Conservation (phyloP, 2,329 filamentous ascomycete species). For the Drechslerella coelobrocha region DNA sequence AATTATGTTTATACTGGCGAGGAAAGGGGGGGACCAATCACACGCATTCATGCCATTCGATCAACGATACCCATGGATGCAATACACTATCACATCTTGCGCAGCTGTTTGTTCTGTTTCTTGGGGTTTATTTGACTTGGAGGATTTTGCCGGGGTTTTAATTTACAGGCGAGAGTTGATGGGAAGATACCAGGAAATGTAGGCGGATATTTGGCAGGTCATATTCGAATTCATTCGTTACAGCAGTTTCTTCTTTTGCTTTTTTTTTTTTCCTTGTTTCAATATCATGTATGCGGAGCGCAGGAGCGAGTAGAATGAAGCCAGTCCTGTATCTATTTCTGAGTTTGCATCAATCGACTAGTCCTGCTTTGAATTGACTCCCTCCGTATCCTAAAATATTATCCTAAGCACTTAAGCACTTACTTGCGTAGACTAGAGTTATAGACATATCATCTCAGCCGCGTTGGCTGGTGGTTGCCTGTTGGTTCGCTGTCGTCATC, state of each 20-base stretch:
- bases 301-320: neutral
- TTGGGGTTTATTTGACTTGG: constrained; percentile 6
- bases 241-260: neutral
- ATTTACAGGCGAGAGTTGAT: neutral
- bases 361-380: too few species aligned
- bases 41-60: constrained; percentile 58
- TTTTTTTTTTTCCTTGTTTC: neutral
- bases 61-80: constrained; percentile 48
- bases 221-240: neutral
- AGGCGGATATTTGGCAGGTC: neutral
- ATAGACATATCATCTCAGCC: too few species aligned
- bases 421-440: too few species aligned
- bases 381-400: too few species aligned
- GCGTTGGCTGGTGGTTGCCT: neutral
- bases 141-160: constrained; percentile 3
- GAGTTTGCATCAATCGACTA: too few species aligned
- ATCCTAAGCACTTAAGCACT: too few species aligned
- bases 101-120: neutral
- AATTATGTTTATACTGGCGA: neutral
- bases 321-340: neutral
- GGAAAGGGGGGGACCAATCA: constrained; percentile 53
- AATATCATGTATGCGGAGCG: neutral
- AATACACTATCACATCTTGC: neutral
- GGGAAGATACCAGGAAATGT: constrained; percentile 3
- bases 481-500: constrained; percentile 44